phyloP scores from a whole-genome alignment of 345 rosid species.

The Salix koriyanagi region DNA sequence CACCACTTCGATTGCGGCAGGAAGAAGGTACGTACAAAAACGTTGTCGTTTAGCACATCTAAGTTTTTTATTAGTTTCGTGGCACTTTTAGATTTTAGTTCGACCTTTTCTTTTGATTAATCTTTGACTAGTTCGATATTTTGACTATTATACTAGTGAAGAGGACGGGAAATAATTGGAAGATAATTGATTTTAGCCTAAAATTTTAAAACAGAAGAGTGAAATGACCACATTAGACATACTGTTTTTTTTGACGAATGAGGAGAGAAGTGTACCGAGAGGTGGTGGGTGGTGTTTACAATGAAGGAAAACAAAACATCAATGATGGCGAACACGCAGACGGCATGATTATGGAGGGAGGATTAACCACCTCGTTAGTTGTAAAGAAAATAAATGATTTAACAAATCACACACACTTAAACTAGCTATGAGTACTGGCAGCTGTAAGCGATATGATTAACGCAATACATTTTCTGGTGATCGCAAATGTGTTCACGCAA shows the following conservation, averaged over 20 bases:
- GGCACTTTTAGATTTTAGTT: neutral
- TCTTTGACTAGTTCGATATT: neutral
- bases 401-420: neutral
- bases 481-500: neutral
- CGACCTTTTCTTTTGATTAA: neutral
- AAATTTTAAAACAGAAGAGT: neutral
- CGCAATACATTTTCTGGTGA: neutral
- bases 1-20: conserved; percentile 66
- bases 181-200: neutral
- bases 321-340: conserved; percentile 18
- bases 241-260: neutral
- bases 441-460: neutral
- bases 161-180: neutral
- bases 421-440: neutral
- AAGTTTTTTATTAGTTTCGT: neutral
- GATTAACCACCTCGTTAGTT: neutral
- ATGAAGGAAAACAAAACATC: neutral
- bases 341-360: conserved; percentile 1
- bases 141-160: neutral
- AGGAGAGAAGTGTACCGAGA: neutral
- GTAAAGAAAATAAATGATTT: neutral
- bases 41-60: neutral
- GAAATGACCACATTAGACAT: neutral
- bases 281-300: neutral
- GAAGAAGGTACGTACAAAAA: conserved; percentile 53